Evolutionary conservation across 495 filamentous ascomycete species (phyloP).

Genomic region (Cladorrhinum samala): DNA sequence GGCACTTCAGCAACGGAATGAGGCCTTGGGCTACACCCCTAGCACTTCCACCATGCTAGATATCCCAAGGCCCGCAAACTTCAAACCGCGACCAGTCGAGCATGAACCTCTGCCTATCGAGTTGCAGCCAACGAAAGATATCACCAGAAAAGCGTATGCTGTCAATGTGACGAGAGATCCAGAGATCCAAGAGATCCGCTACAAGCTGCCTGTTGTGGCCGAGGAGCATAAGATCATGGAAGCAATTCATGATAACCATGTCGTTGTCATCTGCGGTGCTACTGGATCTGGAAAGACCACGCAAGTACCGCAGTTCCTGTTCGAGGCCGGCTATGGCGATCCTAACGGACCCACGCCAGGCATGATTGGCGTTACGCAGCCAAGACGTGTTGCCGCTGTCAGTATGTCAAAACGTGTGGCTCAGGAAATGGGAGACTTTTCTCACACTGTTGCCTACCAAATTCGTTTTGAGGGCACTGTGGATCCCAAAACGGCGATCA

Average conservation of each 20-base stretch:
- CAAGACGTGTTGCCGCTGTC: slow-evolving; percentile 84
- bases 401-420: slow-evolving; percentile 92
- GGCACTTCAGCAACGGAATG: slow-evolving; percentile 81
- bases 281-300: slow-evolving; percentile 98
- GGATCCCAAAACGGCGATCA: slow-evolving; percentile 80
- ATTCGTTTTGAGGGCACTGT: slow-evolving; percentile 89
- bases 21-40: slow-evolving; percentile 51
- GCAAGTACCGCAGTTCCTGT: slow-evolving; percentile 92
- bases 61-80: slow-evolving; percentile 44
- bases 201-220: slow-evolving; percentile 82
- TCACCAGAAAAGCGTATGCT: slow-evolving; percentile 65
- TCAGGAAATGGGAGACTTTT: slow-evolving; percentile 69
- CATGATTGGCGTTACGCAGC: slow-evolving; percentile 92
- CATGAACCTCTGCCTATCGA: slow-evolving; percentile 73
- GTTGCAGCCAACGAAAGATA: slow-evolving; percentile 57
- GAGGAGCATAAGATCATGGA: slow-evolving; percentile 99
- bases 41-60: slow-evolving; percentile 27
- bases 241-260: slow-evolving; percentile 81
- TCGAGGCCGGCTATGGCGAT: slow-evolving; percentile 87
- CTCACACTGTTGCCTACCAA: slow-evolving; percentile 75
- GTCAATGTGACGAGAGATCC: slow-evolving; percentile 63
- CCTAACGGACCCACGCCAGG: slow-evolving; percentile 71
- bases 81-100: slow-evolving; percentile 56
- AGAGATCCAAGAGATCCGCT: slow-evolving; percentile 69
- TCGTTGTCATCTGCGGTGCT: slow-evolving; percentile 88